Base-by-base conservation (phyloP, 441 rosid species). In the Eugenia klotzschiana region DNA sequence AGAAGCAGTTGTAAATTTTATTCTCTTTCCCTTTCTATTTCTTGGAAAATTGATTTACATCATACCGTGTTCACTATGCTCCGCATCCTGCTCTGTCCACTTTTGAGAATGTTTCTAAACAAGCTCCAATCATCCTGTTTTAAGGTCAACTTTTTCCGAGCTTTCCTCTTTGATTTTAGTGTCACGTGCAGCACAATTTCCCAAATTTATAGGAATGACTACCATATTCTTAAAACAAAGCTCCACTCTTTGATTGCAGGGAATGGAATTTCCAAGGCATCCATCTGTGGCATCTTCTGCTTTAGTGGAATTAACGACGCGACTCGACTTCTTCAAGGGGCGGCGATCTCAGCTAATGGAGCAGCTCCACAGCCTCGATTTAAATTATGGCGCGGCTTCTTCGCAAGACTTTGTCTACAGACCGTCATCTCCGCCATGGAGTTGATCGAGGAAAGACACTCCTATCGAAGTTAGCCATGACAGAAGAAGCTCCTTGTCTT, bases 281-380 rank as follows among this genome's bases (percentile, higher is more conserved):
- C 98, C 93, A 20, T 86, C 96, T 25, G 89, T 94, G 51, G 94
- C 96, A 51, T 93, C 99, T 83, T 92, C 98, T 27, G 95, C 99
- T 50, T 84, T 96, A 85, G 98, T 94, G 84, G 98, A 94, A 91
- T 88, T 96, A 89, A 96, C 98, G 33, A 91, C 93, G 18, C 95
- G 98, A 49, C 98, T 96, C 22, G 99, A 96, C 88, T 96, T 94
- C 89, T 96, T 96, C 93, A 96, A 96, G 90, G 98, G 94, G 90
- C 91, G 96, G 87, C 97, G 99, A 79, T 93, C 98, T 37, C 98
- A 96, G 88, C 92, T 96, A 18, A 96, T 96, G 94, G 99, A 94
- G 85, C 99, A 96, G 89, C 98, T 96, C 83, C 98, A 94, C 86
- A 94, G 91, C 90, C 98, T 96, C 18, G 98, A 96, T 89, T 87